Conservation (phyloP, 352 stramenopile genomes). For the Pythium dissotocum region DNA sequence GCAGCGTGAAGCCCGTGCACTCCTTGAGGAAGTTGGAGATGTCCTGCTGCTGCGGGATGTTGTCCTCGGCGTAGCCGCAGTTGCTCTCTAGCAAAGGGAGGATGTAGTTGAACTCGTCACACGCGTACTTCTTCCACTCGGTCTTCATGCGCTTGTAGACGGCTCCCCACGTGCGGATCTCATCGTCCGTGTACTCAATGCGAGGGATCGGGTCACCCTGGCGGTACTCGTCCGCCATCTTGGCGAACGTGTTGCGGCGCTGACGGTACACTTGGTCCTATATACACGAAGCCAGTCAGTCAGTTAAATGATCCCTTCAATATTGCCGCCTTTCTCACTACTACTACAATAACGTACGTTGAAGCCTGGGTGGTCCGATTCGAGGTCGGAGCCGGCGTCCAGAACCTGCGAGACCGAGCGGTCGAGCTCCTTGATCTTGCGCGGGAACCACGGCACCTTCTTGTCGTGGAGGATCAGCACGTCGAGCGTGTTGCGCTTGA, state of each 20-base stretch:
- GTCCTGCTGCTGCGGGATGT: conserved; percentile 94
- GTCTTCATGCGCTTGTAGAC: conserved; percentile 95
- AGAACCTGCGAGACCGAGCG: conserved; percentile 82
- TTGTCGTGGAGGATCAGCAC: conserved; percentile 94
- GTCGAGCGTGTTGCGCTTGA: conserved; percentile 87
- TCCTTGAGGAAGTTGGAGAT: conserved; percentile 95
- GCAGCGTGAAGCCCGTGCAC: conserved; percentile 91
- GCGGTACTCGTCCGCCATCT: conserved; percentile 87
- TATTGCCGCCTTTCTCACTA: neutral
- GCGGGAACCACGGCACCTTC: conserved; percentile 89
- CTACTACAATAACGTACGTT: conserved; percentile 44
- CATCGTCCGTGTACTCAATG: conserved; percentile 94
- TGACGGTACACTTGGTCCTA: conserved; percentile 90
- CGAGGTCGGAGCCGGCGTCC: conserved; percentile 92
- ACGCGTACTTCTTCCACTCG: conserved; percentile 94
- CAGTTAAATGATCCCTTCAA: neutral
- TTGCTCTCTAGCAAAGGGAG: conserved; percentile 93
- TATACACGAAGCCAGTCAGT: neutral
- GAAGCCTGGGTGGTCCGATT: conserved; percentile 96
- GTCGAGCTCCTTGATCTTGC: conserved; percentile 84
- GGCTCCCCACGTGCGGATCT: conserved; percentile 92
- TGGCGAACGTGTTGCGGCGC: conserved; percentile 86
- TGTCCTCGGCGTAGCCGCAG: conserved; percentile 92
- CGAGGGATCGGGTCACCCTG: conserved; percentile 91
- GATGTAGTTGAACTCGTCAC: conserved; percentile 96